phyloP scores from a whole-genome alignment of 768 basidiomycete genomes.

The Suillus discolor region DNA sequence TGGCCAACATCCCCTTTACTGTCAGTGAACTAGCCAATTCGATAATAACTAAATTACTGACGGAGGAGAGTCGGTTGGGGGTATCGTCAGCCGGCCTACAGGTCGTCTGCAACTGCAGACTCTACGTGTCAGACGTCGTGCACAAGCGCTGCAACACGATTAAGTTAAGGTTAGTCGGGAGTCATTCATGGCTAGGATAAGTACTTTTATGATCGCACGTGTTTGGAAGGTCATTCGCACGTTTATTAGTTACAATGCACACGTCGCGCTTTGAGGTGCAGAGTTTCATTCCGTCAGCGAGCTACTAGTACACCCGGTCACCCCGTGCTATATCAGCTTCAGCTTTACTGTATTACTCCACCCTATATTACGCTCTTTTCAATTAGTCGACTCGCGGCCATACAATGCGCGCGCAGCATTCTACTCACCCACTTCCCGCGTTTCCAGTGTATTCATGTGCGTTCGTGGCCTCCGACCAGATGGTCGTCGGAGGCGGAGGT shows the following conservation, averaged over 20 bases:
- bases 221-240: slow-evolving; percentile 27
- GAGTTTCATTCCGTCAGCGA: background rate
- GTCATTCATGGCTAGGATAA: background rate
- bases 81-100: background rate
- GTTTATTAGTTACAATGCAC: slow-evolving; percentile 2
- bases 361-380: slow-evolving; percentile 8
- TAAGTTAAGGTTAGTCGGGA: background rate
- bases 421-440: slow-evolving; percentile 68
- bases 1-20: background rate
- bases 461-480: slow-evolving; percentile 69
- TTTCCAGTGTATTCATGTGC: slow-evolving; percentile 91
- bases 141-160: background rate
- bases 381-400: background rate
- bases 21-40: background rate
- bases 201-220: background rate
- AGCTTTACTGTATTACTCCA: background rate
- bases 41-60: background rate
- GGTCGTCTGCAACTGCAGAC: background rate
- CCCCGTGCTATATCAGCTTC: slow-evolving; percentile 10
- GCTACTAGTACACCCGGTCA: background rate
- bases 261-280: slow-evolving; percentile 2
- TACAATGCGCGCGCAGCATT: slow-evolving; percentile 80
- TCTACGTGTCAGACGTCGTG: background rate
- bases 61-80: background rate
- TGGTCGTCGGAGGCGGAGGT: slow-evolving; percentile 89